These are phyloP conservation scores for Guyanaporus albipodus DNA, from an alignment of 768 basidiomycete genomes.

Conservation along the genomic window DNA sequence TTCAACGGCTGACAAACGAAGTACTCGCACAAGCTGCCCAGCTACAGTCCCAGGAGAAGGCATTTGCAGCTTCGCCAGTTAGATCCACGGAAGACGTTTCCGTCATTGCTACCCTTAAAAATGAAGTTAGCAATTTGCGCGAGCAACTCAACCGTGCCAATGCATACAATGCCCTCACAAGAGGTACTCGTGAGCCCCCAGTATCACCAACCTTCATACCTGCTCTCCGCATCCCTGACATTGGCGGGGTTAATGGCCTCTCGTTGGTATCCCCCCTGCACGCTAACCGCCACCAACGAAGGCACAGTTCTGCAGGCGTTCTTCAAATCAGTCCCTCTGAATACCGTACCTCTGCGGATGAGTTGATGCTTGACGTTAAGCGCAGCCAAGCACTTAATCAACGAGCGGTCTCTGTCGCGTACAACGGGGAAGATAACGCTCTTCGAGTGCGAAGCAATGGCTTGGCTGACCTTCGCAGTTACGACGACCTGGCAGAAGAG, in stretches of 20 bases:
- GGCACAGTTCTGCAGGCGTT: constrained; percentile 84
- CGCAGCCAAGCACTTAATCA: constrained; percentile 67
- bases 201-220: constrained; percentile 86
- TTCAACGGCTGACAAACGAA: constrained; percentile 78
- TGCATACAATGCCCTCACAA: constrained; percentile 82
- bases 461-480: constrained; percentile 65
- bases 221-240: constrained; percentile 55
- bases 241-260: constrained; percentile 40
- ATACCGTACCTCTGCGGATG: constrained; percentile 72
- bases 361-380: constrained; percentile 71
- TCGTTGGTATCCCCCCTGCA: constrained; percentile 34
- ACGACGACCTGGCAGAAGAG: constrained; percentile 91
- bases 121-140: constrained; percentile 86
- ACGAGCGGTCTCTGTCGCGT: constrained; percentile 85
- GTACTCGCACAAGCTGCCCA: constrained; percentile 67
- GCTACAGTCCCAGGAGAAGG: constrained; percentile 72
- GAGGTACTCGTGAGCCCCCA: constrained; percentile 69
- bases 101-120: constrained; percentile 85
- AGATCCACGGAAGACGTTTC: constrained; percentile 80
- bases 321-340: constrained; percentile 58
- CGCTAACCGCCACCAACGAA: constrained; percentile 64
- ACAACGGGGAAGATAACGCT: constrained; percentile 74
- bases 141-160: constrained; percentile 97
- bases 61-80: constrained; percentile 57
- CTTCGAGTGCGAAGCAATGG: constrained; percentile 64